Evolutionary conservation across 31 red algal species (phyloP), one percentile per base, ranked within the genome.

Genomic region (Endocladia muricata): DNA sequence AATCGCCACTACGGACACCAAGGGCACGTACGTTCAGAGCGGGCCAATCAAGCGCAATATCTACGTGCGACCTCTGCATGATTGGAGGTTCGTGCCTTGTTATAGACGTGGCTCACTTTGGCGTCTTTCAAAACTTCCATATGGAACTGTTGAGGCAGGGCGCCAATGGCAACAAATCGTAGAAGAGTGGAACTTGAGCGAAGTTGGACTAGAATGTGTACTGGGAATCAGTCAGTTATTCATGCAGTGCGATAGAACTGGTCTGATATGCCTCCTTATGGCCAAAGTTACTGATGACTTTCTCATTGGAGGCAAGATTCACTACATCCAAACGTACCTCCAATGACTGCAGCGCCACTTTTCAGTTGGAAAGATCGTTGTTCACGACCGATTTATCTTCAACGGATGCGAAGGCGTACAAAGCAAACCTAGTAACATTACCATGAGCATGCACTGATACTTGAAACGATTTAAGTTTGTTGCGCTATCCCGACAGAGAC

Each of bases 271-370:
- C 4, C 41, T 79, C 5, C 5, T 79, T 8, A 25, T 79, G 4
- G 60, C 61, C 37, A 68, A 79, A 54, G 56, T 77, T n/a, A 77
- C 74, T 25, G 59, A 79, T 37, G 60, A 79, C 22, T 68, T 79
- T 31, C 57, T 79, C 7, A 44, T 79, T 7, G 37, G 11, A 13
- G 61, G 76, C 15, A 5, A 65, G 37, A 42, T 38, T 11, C 21
- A 11, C 17, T 11, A 54, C 4, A 65, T 68, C 6, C 32, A 79
- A 4, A 7, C 6, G 3, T 79, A 67, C 39, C 34, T 68, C 19
- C 49, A 11, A 32, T 25, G 26, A 33, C 19, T 65, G 3, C 4
- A 17, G n/a, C 7, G 28, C 17, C 4, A 42, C 3, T 79, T 67
- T 28, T 39, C 7, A 9, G 13, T 77, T 42, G 51, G 61, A 23